These are phyloP conservation scores for Phytophthora tentaculata DNA, from an alignment of 352 stramenopile genomes.

Conservation along the genomic window DNA sequence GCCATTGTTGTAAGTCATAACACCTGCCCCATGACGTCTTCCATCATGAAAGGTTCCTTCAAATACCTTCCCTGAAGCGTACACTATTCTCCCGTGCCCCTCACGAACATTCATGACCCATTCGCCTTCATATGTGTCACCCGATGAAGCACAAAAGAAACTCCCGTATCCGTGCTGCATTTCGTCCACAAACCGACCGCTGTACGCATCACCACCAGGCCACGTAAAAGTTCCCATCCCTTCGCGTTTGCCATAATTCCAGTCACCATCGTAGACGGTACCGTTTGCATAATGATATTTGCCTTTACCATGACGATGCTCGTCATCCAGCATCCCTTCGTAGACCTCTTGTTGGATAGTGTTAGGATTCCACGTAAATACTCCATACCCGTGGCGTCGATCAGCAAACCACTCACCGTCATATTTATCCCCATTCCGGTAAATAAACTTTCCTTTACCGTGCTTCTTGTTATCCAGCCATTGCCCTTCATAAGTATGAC, in stretches of 20 bases:
- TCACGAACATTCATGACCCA: conserved; percentile 87
- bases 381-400: conserved; percentile 57
- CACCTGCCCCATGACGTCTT: conserved; percentile 69
- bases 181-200: conserved; percentile 79
- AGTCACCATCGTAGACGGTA: conserved; percentile 71
- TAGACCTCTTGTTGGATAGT: conserved; percentile 76
- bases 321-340: conserved; percentile 71
- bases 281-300: conserved; percentile 71
- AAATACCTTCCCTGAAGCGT: conserved; percentile 85
- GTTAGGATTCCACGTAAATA: conserved; percentile 66
- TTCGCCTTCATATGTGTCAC: conserved; percentile 76
- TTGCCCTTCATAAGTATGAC: conserved; percentile 66
- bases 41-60: conserved; percentile 86
- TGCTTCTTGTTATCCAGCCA: conserved; percentile 80
- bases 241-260: conserved; percentile 66
- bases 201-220: conserved; percentile 87
- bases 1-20: conserved; percentile 84
- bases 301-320: conserved; percentile 67
- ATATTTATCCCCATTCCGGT: conserved; percentile 87
- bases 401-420: conserved; percentile 73
- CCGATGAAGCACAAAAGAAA: conserved; percentile 56
- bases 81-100: conserved; percentile 75
- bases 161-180: conserved; percentile 83
- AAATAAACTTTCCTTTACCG: conserved; percentile 80
- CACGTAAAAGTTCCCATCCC: conserved; percentile 85